A percentile compares a stretch with the other conserved stretches of the same genome.
Conservation (phyloP, 495 filamentous ascomycete genomes). For the Xylaria curta region DNA sequence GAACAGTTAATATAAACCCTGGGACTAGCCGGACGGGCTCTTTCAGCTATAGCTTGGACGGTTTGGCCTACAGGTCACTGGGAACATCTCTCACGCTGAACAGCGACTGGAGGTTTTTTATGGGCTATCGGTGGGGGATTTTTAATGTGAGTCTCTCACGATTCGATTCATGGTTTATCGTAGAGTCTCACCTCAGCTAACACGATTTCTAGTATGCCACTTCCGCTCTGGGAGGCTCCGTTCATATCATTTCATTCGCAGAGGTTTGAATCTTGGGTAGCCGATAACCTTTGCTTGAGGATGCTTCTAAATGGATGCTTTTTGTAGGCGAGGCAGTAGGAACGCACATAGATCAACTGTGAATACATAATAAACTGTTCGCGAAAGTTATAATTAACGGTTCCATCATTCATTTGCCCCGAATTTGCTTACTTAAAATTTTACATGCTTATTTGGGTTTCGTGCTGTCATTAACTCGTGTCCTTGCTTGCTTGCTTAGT, state of each 20-base stretch:
- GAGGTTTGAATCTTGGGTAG: neutral
- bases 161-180: neutral
- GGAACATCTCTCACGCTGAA: neutral
- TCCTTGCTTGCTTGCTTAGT: too few relatives aligned
- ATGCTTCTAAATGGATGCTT: too few relatives aligned
- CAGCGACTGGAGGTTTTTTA: slow-evolving; percentile 16
- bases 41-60: slow-evolving; percentile 18
- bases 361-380: too few relatives aligned
- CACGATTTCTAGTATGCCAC: slow-evolving; percentile 11
- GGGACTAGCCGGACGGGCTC: slow-evolving; percentile 6
- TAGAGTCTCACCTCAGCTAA: neutral
- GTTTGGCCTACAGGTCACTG: neutral
- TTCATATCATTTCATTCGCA: slow-evolving; percentile 27
- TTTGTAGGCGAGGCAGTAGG: too few relatives aligned
- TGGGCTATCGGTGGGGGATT: slow-evolving; percentile 22
- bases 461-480: too few relatives aligned
- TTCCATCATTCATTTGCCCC: too few relatives aligned
- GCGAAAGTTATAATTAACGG: too few relatives aligned
- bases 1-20: slow-evolving; percentile 17
- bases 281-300: neutral
- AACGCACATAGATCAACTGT: too few relatives aligned
- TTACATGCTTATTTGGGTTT: too few relatives aligned
- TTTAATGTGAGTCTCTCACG: slow-evolving; percentile 11
- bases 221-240: slow-evolving; percentile 8
- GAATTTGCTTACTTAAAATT: too few relatives aligned